Evolutionary conservation across 768 basidiomycete genomes (phyloP), one percentile per base, ranked within the genome.

Genomic region (Lactarius sp.): DNA sequence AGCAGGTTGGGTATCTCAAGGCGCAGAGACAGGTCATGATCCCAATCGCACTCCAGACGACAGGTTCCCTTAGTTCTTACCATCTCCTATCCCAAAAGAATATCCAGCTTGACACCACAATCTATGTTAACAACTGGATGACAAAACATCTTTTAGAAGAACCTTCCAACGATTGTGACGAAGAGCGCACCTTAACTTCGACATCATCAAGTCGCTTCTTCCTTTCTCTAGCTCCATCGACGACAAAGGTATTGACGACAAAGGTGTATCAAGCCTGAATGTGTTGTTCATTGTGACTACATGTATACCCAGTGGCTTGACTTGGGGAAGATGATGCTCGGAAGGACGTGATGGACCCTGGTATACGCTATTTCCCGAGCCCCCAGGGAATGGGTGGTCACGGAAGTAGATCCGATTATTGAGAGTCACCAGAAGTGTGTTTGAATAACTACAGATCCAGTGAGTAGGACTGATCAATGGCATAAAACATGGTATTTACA

Each of bases 371-470:
- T 52, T 39, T 4, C 41, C 51, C 3, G 16, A 27, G 14, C 42
- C 22, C 18, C 39, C 59, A 2, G 41, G 59, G 8, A 7, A 27
- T 14, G 41, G 39, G 59, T 52, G 60, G 53, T 61, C 60, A 14
- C 60, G 53, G 54, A 61, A 56, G 34, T 54, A 54, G 22, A 61
- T 37, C 4, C 60, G 60, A 47, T 61, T 61, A 37, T 70, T 70
- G 62, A 71, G 65, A 3, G 68, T 54, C 47, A 69, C 67, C 20
- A 71, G 60, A 33, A 71, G 64, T 3, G 71, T 71, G 64, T 71
- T 71, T 2, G 71, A 65, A 54, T 63, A 66, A 31, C 59, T 60
- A 37, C 2, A 36, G 3, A 18, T 7, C 18, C 10, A 14, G 41
- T 60, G 42, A 60, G 33, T 18, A 51, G 13, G 20, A 6, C 8